phyloP scores from a whole-genome alignment of 1,284 basidiomycete species.

The Ceratobasidium sp. region DNA sequence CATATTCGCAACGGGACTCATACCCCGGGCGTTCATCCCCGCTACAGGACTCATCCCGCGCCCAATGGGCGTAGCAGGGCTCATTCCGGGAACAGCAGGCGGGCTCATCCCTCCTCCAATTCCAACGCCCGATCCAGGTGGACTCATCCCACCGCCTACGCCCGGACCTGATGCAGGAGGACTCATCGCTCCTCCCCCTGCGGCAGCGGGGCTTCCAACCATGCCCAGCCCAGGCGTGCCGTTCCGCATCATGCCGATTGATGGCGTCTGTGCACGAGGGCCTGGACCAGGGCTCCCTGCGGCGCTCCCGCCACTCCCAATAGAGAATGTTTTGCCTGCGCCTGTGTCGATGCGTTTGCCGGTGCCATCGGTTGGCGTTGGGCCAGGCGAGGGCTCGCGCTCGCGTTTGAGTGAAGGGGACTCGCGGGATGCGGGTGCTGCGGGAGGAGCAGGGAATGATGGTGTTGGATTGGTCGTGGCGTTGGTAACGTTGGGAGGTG shows the following conservation, averaged over 20 bases:
- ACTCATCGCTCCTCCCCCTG: constrained; percentile 10
- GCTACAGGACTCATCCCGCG: constrained; percentile 35
- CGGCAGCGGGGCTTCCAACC: background rate
- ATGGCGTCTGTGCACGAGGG: constrained; percentile 24
- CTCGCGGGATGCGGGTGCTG: background rate
- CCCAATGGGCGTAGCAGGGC: constrained; percentile 16
- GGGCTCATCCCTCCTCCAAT: constrained; percentile 7
- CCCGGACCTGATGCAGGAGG: background rate
- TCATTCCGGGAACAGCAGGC: constrained; percentile 16
- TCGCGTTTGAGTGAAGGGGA: constrained; percentile 43
- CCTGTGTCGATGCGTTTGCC: constrained; percentile 39
- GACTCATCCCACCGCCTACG: constrained; percentile 8
- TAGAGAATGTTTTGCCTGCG: constrained; percentile 30
- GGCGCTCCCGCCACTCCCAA: constrained; percentile 33
- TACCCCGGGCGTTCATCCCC: constrained; percentile 36
- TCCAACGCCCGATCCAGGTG: background rate
- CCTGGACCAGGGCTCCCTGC: constrained; percentile 22
- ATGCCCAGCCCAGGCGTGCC: constrained; percentile 12
- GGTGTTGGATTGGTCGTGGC: no score
- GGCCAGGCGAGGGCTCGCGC: constrained; percentile 20
- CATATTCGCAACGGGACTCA: constrained; percentile 38
- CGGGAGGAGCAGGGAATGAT: no score
- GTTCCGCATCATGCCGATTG: background rate
- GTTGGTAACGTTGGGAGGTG: no score
- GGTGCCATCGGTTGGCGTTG: constrained; percentile 1